Percentiles rank a stretch among this genome's conserved stretches.
phyloP scores from a whole-genome alignment of 2,329 filamentous ascomycete genomes.

The Emmonsiellopsis sp. region DNA sequence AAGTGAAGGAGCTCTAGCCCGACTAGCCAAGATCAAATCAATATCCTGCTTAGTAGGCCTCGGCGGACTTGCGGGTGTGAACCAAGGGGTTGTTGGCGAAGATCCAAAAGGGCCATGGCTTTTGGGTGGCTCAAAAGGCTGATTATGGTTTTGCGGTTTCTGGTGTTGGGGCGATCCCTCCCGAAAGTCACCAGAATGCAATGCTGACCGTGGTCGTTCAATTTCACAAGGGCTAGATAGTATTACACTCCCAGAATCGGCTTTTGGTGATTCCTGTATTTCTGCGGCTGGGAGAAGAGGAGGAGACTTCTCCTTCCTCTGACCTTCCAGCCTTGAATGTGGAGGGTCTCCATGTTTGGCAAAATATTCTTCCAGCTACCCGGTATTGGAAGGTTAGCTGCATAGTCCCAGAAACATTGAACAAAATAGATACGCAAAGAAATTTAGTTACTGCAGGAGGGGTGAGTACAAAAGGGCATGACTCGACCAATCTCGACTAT shows the following conservation, averaged over 20 bases:
- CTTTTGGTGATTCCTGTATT: conserved; percentile 27
- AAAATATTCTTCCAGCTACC: conserved; percentile 30
- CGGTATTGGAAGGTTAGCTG: not conserved
- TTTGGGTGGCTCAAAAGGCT: conserved; percentile 11
- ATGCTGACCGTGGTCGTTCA: conserved; percentile 67
- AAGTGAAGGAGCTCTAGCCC: conserved; percentile 48
- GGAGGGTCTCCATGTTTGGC: conserved; percentile 28
- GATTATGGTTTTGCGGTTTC: conserved; percentile 19
- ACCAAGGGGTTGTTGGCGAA: conserved; percentile 51
- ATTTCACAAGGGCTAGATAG: conserved; percentile 54
- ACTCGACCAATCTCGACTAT: not conserved
- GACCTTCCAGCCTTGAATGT: conserved; percentile 23
- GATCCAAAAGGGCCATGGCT: conserved; percentile 24
- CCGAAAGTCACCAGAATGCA: conserved; percentile 55
- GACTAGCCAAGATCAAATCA: conserved; percentile 11
- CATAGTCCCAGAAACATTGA: not conserved
- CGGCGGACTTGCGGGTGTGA: conserved; percentile 23
- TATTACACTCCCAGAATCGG: conserved; percentile 27
- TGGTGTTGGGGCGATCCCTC: conserved; percentile 28
- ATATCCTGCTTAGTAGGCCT: conserved; percentile 10
- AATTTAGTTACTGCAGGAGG: no score
- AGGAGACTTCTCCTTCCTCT: conserved; percentile 11
- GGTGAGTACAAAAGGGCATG: not conserved
- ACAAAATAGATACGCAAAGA: not conserved
- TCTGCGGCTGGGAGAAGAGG: conserved; percentile 38